phyloP scores from a whole-genome alignment of 2,329 filamentous ascomycete genomes.

The Venturia oleaginea region DNA sequence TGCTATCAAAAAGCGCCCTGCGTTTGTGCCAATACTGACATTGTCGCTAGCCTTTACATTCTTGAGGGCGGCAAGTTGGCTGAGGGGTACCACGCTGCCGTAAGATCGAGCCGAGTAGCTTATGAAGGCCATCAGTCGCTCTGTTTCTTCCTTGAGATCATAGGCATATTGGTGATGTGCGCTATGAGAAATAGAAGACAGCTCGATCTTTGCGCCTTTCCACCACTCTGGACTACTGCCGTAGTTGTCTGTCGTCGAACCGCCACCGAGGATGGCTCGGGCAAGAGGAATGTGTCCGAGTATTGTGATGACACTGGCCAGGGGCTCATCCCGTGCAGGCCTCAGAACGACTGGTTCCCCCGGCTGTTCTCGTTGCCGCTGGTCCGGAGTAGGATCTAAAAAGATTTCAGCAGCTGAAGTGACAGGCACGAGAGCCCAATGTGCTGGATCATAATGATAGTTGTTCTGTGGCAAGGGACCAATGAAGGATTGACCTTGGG shows the following conservation, averaged over 20 bases:
- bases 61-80: constrained; percentile 32
- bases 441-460: constrained; percentile 14
- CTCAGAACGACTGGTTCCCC: constrained; percentile 49
- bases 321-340: constrained; percentile 43
- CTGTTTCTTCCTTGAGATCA: constrained; percentile 46
- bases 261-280: constrained; percentile 46
- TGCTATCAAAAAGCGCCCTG: constrained; percentile 37
- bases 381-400: constrained; percentile 42
- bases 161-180: constrained; percentile 31
- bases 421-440: constrained; percentile 47
- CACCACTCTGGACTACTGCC: constrained; percentile 52
- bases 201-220: constrained; percentile 48
- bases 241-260: constrained; percentile 39
- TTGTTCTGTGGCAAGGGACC: constrained; percentile 10
- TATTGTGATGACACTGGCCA: constrained; percentile 52
- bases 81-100: constrained; percentile 45
- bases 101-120: constrained; percentile 50
- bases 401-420: constrained; percentile 43
- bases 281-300: constrained; percentile 52
- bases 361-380: constrained; percentile 34
- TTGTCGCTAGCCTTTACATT: constrained; percentile 21
- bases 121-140: constrained; percentile 53
- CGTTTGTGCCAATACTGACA: constrained; percentile 28
- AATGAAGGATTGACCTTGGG: constrained; percentile 1
- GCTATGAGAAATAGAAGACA: constrained; percentile 20